These are phyloP conservation scores for Saprolegnia diclina DNA, from an alignment of 352 stramenopile species.

Conservation along the genomic window DNA sequence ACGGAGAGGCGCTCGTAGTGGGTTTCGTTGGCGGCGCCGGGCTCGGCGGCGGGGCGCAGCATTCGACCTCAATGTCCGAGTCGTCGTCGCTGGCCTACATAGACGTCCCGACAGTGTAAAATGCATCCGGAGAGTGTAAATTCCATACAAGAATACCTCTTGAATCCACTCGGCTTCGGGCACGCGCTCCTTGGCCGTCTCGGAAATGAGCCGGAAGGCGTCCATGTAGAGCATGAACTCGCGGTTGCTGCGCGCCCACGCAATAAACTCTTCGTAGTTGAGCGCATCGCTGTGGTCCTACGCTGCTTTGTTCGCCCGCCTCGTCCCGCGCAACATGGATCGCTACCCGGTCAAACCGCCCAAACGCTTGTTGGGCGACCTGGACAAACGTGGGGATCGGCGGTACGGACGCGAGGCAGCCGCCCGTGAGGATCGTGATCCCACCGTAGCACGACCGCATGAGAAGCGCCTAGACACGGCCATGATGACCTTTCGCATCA, in stretches of 20 bases:
- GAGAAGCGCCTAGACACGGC: slow-evolving; percentile 42
- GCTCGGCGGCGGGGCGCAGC: background rate
- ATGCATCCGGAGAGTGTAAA: no score
- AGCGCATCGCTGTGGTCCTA: slow-evolving; percentile 38
- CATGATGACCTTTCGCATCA: background rate
- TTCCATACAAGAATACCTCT: no score
- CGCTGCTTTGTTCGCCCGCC: slow-evolving; percentile 40
- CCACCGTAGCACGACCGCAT: slow-evolving; percentile 55
- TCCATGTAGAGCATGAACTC: slow-evolving; percentile 84
- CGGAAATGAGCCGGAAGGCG: slow-evolving; percentile 60
- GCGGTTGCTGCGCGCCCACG: slow-evolving; percentile 74
- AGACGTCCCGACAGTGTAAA: no score
- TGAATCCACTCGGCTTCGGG: slow-evolving; percentile 25
- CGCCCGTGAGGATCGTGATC: slow-evolving; percentile 25
- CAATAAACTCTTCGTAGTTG: slow-evolving; percentile 73
- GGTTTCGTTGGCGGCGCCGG: background rate
- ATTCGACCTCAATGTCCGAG: slow-evolving; percentile 64
- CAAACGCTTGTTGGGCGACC: slow-evolving; percentile 25
- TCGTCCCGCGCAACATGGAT: background rate
- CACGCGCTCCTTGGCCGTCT: slow-evolving; percentile 37
- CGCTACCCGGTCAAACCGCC: slow-evolving; percentile 21
- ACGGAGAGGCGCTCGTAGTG: background rate
- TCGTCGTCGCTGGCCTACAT: slow-evolving; percentile 58
- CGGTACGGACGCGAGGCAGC: slow-evolving; percentile 13
- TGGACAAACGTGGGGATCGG: slow-evolving; percentile 23